Evolutionary conservation across 345 rosid species (phyloP).

Genomic region (Bruguiera gymnorhiza): DNA sequence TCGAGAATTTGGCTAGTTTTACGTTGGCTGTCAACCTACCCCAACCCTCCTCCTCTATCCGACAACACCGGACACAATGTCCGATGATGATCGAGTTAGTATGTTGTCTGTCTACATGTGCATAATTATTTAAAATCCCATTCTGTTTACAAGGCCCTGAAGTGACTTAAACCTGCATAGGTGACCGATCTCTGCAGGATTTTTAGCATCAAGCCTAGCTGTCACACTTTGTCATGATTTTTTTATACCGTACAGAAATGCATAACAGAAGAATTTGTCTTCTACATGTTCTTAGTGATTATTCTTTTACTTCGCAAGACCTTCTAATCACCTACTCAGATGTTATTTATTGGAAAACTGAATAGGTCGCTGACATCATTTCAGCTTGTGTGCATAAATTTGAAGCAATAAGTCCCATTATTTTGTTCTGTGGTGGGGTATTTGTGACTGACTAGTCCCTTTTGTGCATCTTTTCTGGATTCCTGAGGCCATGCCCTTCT

Average conservation of each 20-base stretch:
- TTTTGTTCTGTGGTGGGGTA: conserved; percentile 20
- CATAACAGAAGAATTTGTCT: not conserved
- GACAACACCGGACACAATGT: no score
- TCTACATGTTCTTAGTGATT: not conserved
- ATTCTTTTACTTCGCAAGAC: not conserved
- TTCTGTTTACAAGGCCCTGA: not conserved
- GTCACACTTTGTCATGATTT: conserved; percentile 28
- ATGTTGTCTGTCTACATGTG: not conserved
- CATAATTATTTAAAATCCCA: no score
- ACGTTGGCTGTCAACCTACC: no score
- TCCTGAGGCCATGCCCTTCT: conserved; percentile 45
- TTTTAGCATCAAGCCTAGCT: conserved; percentile 55
- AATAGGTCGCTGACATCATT: conserved; percentile 29
- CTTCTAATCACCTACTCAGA: not conserved
- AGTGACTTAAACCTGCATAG: not conserved
- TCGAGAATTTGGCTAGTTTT: no score
- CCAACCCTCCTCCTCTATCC: no score
- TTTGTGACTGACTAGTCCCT: conserved; percentile 34
- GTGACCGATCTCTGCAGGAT: conserved; percentile 52
- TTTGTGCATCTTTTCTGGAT: conserved; percentile 42
- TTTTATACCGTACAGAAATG: not conserved
- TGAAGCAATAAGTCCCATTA: conserved; percentile 8
- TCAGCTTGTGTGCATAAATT: conserved; percentile 18
- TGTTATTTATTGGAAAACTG: not conserved
- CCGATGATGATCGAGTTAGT: no score